Base-by-base conservation (phyloP, 441 rosid genomes). In the Metrosideros polymorpha region DNA sequence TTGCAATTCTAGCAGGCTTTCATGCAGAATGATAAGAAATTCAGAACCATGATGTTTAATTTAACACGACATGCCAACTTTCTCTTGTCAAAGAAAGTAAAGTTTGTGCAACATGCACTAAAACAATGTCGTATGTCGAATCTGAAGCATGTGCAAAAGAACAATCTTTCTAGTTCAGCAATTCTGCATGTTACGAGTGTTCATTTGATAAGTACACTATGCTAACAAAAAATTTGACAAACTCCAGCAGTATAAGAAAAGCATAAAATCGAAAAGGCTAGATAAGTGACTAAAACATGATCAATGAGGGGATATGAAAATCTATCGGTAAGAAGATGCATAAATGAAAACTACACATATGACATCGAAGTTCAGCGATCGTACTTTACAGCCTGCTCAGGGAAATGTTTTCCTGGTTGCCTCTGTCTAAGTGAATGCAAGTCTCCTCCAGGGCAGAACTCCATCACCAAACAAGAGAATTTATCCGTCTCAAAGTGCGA, bases 401-500 rank as follows among this genome's bases (percentile, higher is more conserved):
- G 35, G 45, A 84, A 84, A 84, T 84, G 82, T 66, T 84, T 59
- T 35, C 77, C 77, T 5, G 77, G 75, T 63, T 84, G 86, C 50
- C 77, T 84, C 77, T 84, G 86, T 32, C 86, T 59, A 49, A 84
- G 86, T 1, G 86, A n/a, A 63, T 84, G 86, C 54, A 84, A 63
- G 50, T 84, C 77, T 55, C 86, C 82, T n/a, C 86, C 86, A 32
- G 77, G 75, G 86, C 86, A 84, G 86, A 84, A 84, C 79, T 84
- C 82, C 86, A 84, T 84, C 54, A 84, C 82, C 82, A 59, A 47
- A 56, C 86, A 84, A 42, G 55, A 83, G 61, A 83, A 83, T 52
- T 52, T 83, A 53, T 83, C 84, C 9, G 45, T 83, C 47, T 83
- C 84, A 83, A 83, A 83, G 49, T 83, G 45, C 12, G 84, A 30